Conservation (phyloP, 148 eudicot species). For the Drosera capensis region DNA sequence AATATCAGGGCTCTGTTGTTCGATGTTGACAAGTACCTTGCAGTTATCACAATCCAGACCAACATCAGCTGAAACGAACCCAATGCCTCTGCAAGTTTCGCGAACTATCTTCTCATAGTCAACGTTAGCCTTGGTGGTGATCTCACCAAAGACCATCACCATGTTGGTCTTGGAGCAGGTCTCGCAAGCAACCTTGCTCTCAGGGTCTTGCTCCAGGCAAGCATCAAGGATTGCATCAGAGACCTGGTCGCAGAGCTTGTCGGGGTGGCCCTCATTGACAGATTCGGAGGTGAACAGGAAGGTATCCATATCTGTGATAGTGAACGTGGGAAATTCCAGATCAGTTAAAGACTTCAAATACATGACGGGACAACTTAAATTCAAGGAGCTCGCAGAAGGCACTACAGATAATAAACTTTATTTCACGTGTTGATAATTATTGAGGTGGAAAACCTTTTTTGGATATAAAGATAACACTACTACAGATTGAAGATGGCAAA, state of each 20-base stretch:
- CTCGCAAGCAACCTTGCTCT: constrained; percentile 16
- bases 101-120: constrained; percentile 13
- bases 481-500: too few relatives aligned
- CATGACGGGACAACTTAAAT: neutral
- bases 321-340: neutral
- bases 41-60: constrained; percentile 13
- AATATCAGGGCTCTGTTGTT: constrained; percentile 14
- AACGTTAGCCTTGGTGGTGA: constrained; percentile 11
- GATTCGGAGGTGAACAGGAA: constrained; percentile 17
- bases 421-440: too few relatives aligned
- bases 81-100: constrained; percentile 11
- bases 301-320: constrained; percentile 7
- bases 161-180: constrained; percentile 14
- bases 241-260: constrained; percentile 15
- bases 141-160: constrained; percentile 19
- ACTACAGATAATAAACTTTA: too few relatives aligned
- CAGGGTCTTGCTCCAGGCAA: constrained; percentile 13
- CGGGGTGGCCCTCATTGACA: constrained; percentile 16
- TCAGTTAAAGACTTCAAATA: neutral
- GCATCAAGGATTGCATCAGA: constrained; percentile 15
- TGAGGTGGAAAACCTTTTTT: too few relatives aligned
- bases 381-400: neutral
- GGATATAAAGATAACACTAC: too few relatives aligned
- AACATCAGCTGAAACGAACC: constrained; percentile 10
- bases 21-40: constrained; percentile 13